Base-by-base conservation (phyloP, 176 grass and related monocot species). In the Coix lacrymajobi region DNA sequence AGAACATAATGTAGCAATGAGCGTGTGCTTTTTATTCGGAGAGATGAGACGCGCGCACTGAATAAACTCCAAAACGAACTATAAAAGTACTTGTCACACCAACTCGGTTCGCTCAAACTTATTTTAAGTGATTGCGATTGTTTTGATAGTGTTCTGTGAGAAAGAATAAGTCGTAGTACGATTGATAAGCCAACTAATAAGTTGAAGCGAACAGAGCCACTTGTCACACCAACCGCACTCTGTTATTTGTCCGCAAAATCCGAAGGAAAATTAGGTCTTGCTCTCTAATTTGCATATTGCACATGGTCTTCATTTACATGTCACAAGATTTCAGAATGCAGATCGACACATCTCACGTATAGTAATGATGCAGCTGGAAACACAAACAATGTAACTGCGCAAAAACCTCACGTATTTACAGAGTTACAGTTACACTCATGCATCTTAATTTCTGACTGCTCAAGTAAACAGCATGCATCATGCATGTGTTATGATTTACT, bases 321-420 rank as follows among this genome's bases (percentile, higher is more conserved):
- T 20, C 13, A 72, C 8, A 52, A 28, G 15, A 29, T 28, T 56
- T 36, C 48, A 75, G 9, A 11, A 52, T 20, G 71, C 44, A 33
- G 22, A n/a, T n/a, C n/a, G n/a, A 3, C 22, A 71, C 40, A 3
- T 45, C 37, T 24, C 14, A 71, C 6, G 11, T 26, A 33, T 9
- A 7, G n/a, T n/a, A 7, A 56, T 56, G n/a, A 61, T 11, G 46
- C 52, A 40, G 31, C 20, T 11, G 13, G 52, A 77, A 77, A 25
- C 25, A 61, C 29, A 25, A 16, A 24, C 30, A 17, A 24, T 1
- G 77, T 37, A 80, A 66, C 78, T 80, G 44, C n/a, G 69, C 78
- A 80, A 80, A 80, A 68, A 68, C 63, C 0, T 39, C 40, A 8
- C 14, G 0, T 79, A 79, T 79, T 79, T 79, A 79, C 77, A 80